phyloP scores from a whole-genome alignment of 352 stramenopile species.

The Phytophthora cryptogea region DNA sequence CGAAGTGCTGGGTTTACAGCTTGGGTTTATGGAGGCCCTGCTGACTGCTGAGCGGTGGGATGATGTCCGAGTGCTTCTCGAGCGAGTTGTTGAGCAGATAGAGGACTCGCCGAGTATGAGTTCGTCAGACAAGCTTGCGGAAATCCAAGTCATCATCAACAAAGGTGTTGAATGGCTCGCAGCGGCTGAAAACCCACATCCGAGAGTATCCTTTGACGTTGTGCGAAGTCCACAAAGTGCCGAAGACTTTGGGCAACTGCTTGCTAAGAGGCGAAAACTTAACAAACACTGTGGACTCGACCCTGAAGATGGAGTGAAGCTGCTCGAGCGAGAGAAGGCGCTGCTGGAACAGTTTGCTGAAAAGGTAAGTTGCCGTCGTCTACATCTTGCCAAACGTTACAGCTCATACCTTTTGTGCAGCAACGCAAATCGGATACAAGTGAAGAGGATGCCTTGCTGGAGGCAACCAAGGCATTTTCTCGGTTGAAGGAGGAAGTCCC shows the following conservation, averaged over 20 bases:
- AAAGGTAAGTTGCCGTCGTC: not conserved
- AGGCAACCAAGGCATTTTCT: not conserved
- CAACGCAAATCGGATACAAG: not conserved
- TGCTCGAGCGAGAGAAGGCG: not conserved
- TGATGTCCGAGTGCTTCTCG: not conserved
- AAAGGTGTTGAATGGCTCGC: conserved; percentile 1
- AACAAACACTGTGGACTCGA: not conserved
- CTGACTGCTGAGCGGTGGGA: conserved; percentile 1
- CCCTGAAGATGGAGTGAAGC: not conserved
- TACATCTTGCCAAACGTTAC: too few relatives aligned
- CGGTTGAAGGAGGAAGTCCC: not conserved
- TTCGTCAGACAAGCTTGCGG: not conserved
- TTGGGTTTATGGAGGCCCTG: conserved; percentile 1
- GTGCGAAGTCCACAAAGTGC: not conserved
- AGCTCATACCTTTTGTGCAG: not conserved
- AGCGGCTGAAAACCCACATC: not conserved
- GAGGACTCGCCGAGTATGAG: not conserved
- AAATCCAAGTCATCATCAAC: conserved; percentile 8
- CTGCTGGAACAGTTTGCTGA: not conserved
- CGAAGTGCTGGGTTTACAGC: conserved; percentile 2
- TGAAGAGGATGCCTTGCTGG: not conserved
- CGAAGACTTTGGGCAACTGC: not conserved
- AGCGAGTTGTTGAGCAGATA: not conserved
- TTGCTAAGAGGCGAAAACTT: not conserved
- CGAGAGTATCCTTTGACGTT: not conserved